Evolutionary conservation across 306 rosid species (phyloP), one percentile per base, ranked within the genome.

Genomic region (Malus orientalis): DNA sequence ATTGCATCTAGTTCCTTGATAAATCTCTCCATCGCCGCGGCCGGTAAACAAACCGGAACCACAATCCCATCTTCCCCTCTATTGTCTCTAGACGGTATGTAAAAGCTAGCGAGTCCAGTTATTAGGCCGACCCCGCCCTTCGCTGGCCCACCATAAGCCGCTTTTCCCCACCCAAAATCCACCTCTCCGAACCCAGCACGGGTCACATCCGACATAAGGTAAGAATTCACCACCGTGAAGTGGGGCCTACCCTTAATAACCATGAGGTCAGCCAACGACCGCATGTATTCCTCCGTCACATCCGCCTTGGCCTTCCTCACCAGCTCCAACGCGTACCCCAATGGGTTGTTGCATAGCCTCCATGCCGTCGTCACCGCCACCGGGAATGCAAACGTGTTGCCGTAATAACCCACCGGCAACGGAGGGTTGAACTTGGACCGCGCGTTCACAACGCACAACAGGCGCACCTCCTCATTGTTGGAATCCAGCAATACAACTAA

Each of bases 101-200:
- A 88, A 49, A 76, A 83, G 75, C 88, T 81, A 0, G 78, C 82
- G 72, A 83, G 25, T 25, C 25, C 25, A 25, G 25, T 25, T 25
- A 25, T 25, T 25, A 25, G 25, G 1, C 25, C 85, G 0, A 81
- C 84, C 0, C 84, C 85, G 29, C 86, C 85, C 40, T 74, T 75
- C 0, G 91, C 87, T 0, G 87, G 84, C 1, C 96, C 96, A 30
- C 91, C 91, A 20, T 83, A 90, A 0, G 38, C 74, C 0, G 96
- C 69, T 45, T 78, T 77, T 0, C 96, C 96, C 96, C 92, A 90
- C 36, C 96, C 96, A 5, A 86, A 81, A 49, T 91, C 89, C 30
- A 89, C 87, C 0, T 85, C 82, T 8, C 69, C 73, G 0, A 89
- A 86, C 13, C 94, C 94, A 0, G 80, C 86, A 4, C 82, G 86